Conservation (phyloP, 106 monocot genomes). For the Xerophyta viscosa region DNA sequence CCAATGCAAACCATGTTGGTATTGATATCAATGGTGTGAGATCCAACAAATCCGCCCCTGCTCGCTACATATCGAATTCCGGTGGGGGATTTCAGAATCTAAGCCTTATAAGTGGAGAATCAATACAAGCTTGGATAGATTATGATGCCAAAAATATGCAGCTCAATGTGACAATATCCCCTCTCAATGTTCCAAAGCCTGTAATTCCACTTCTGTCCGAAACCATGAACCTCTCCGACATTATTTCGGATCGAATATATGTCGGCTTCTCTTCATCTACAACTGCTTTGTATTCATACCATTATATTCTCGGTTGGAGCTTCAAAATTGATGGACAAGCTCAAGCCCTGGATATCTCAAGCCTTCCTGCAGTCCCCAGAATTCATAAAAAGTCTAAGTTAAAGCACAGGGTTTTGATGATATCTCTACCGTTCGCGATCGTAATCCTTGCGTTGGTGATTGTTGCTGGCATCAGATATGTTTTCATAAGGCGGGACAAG, state of each 20-base stretch:
- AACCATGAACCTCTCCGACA: slow-evolving; percentile 10
- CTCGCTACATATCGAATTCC: neutral
- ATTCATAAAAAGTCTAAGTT: neutral
- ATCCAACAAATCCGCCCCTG: neutral
- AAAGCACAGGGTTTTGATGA: neutral
- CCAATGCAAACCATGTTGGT: slow-evolving; percentile 1
- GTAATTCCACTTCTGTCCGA: slow-evolving; percentile 11
- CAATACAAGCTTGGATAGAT: slow-evolving; percentile 27
- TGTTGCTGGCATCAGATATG: neutral
- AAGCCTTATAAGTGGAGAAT: slow-evolving; percentile 14
- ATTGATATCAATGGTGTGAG: slow-evolving; percentile 1
- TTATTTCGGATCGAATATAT: slow-evolving; percentile 14
- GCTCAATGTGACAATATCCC: slow-evolving; percentile 18
- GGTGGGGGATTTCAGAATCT: neutral
- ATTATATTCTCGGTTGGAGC: slow-evolving; percentile 29
- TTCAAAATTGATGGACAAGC: slow-evolving; percentile 13
- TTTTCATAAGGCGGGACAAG: neutral
- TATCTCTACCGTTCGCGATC: slow-evolving; percentile 1
- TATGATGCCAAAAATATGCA: slow-evolving; percentile 7
- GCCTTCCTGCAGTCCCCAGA: neutral
- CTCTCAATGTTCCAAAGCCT: slow-evolving; percentile 7
- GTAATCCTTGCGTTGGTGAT: neutral
- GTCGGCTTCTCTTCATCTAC: slow-evolving; percentile 20
- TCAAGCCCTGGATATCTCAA: neutral
- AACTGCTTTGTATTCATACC: neutral